Base-by-base conservation (phyloP, 371 early-diverging fungal species). In the Capillidium heterosporum region DNA sequence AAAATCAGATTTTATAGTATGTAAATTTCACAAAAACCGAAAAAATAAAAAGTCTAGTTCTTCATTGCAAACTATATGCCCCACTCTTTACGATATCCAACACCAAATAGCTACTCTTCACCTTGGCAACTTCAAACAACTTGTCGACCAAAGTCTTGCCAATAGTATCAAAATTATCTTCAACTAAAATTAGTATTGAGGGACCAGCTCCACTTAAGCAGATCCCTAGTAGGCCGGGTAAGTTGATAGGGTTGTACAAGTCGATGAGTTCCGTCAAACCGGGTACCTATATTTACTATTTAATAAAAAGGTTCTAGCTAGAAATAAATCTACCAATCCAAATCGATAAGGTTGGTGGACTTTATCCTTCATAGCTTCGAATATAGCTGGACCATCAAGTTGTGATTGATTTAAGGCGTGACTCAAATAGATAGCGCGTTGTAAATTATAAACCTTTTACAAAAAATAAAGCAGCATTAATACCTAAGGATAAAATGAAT, bases 131-230 rank as follows among this genome's bases (percentile, higher is more conserved):
- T 13, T 35, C 35, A 4, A 35, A 35, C 35, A 35, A 13, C 35
- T 35, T 35, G 35, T 13, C 13, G 13, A 13, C 13, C 35, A 35
- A 35, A 21, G 72, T 69, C 24, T 65, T 57, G 11, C 82, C 90
- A 59, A 89, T 89, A 28, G 68, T 61, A 51, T 83, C 85, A 71
- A 80, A 84, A 65, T 87, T 80, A 57, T 76, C 68, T 5, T 76
- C 76, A 2, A 85, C 86, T 60, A 95, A 69, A 17, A 87, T 88
- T 48, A 96, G 72, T 43, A 94, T 85, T 19, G 93, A 91, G 13
- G 98, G 98, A 1, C 98, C 98, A 10, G 98, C 96, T 40, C 98
- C 98, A 57, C 86, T 85, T 51, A 95, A 67, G 64, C 92, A 93
- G 29, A 89, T 78, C 29, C 98, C 98, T 7, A 93, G 71, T 17